These are phyloP conservation scores for Aegilops tauschii DNA, from an alignment of 176 grass and related monocot genomes.

Conservation along the genomic window DNA sequence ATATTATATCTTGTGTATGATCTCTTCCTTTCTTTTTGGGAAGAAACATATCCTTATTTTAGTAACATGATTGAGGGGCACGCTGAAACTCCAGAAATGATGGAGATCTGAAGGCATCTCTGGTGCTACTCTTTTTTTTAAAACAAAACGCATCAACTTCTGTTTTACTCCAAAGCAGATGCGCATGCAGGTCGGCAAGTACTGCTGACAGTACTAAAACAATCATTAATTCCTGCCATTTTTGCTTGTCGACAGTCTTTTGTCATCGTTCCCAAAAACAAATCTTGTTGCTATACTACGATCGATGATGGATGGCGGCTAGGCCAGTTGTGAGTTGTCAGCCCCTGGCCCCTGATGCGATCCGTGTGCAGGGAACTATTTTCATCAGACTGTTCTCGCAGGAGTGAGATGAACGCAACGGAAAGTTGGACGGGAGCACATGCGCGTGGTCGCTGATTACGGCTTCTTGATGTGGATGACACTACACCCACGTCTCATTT, in stretches of 20 bases:
- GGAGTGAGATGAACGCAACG: not conserved
- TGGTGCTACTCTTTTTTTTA: not conserved
- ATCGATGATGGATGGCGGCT: not conserved
- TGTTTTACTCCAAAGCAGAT: not conserved
- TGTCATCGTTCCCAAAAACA: not conserved
- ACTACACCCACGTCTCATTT: not conserved
- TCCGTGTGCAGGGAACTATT: not conserved
- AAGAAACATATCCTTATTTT: constrained; percentile 1
- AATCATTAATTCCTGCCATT: not conserved
- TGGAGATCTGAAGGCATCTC: constrained; percentile 34
- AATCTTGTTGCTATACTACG: not conserved
- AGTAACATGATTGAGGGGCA: constrained; percentile 9
- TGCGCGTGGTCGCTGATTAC: not conserved
- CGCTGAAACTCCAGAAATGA: constrained; percentile 44
- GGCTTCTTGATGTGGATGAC: not conserved
- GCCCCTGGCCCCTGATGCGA: not conserved
- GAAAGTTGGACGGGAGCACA: not conserved
- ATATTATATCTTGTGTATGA: not conserved
- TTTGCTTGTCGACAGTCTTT: not conserved
- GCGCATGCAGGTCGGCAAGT: not conserved
- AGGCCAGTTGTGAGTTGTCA: not conserved
- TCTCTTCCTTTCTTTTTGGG: not conserved
- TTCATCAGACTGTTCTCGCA: not conserved
- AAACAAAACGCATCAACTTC: not conserved
- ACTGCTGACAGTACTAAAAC: not conserved